A percentile compares a stretch with the other conserved stretches of the same genome.
These are phyloP conservation scores for Priceomyces carsonii DNA, from an alignment of 805 yeast species.

Conservation along the genomic window DNA sequence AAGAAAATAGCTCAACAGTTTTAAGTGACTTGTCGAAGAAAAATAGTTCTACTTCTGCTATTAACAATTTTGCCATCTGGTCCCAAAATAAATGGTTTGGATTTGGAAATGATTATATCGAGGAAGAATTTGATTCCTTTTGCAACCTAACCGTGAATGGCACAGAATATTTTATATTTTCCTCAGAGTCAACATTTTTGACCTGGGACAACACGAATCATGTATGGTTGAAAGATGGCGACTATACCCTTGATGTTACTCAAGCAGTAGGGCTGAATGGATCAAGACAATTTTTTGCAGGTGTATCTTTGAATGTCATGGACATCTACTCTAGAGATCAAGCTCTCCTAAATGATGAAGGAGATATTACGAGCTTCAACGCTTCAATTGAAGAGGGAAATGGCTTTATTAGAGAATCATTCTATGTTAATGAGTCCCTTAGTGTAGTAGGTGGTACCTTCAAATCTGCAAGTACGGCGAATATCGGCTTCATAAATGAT, in stretches of 20 bases:
- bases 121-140: slow-evolving; percentile 26
- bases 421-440: slow-evolving; percentile 48
- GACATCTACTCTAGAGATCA: slow-evolving; percentile 27
- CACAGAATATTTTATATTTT: slow-evolving; percentile 43
- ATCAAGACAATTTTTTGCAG: slow-evolving; percentile 35
- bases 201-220: slow-evolving; percentile 45
- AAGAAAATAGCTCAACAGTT: slow-evolving; percentile 26
- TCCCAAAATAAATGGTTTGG: slow-evolving; percentile 42
- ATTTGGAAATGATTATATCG: slow-evolving; percentile 35
- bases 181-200: slow-evolving; percentile 21
- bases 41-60: slow-evolving; percentile 22
- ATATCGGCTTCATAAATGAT: slow-evolving; percentile 32
- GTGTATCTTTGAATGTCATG: slow-evolving; percentile 35
- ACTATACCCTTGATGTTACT: slow-evolving; percentile 31
- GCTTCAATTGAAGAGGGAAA: slow-evolving; percentile 20
- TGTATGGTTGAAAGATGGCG: slow-evolving; percentile 33
- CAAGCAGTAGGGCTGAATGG: slow-evolving; percentile 23
- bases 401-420: slow-evolving; percentile 28
- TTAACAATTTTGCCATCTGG: slow-evolving; percentile 40
- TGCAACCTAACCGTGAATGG: slow-evolving; percentile 37
- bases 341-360: slow-evolving; percentile 21
- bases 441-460: slow-evolving; percentile 65
- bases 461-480: slow-evolving; percentile 23
- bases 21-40: slow-evolving; percentile 27
- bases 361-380: slow-evolving; percentile 21